These are phyloP conservation scores for Mycena rosella DNA, from an alignment of 768 basidiomycete genomes.

Conservation along the genomic window DNA sequence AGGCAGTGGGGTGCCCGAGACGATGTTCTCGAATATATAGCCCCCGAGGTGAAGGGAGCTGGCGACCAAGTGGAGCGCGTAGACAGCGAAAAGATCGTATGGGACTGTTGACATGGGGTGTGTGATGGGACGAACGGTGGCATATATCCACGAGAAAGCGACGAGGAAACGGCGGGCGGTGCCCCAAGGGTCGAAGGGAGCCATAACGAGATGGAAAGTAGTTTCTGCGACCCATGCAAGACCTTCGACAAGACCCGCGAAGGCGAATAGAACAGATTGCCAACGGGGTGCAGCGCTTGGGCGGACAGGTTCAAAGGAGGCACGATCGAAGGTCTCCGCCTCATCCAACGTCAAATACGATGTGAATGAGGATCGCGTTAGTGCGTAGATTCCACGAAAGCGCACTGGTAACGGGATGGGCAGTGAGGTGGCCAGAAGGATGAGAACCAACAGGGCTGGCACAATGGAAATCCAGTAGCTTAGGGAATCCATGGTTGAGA, in stretches of 20 bases:
- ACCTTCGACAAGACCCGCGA: conserved; percentile 33
- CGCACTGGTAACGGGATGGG: background rate
- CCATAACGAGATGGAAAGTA: conserved; percentile 19
- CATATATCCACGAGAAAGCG: conserved; percentile 41
- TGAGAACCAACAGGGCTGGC: conserved; percentile 6
- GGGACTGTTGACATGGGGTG: conserved; percentile 34
- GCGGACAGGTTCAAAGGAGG: background rate
- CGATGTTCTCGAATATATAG: conserved; percentile 9
- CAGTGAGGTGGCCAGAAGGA: conserved; percentile 7
- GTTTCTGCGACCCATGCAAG: conserved; percentile 36
- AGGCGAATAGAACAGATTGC: conserved; percentile 33
- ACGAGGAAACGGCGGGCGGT: conserved; percentile 28
- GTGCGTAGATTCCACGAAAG: background rate
- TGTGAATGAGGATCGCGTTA: background rate
- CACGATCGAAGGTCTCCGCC: conserved; percentile 7
- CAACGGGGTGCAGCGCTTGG: conserved; percentile 16
- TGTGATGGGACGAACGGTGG: conserved; percentile 28
- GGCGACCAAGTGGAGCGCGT: conserved; percentile 33
- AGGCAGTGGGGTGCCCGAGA: conserved; percentile 3
- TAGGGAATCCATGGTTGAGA: background rate
- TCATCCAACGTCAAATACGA: conserved; percentile 8
- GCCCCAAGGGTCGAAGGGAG: conserved; percentile 5
- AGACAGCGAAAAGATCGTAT: conserved; percentile 40
- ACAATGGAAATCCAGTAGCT: conserved; percentile 10
- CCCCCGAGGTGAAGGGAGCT: conserved; percentile 34